Base-by-base conservation (phyloP, 805 yeast genomes). In the Saccharomyces jurei region DNA sequence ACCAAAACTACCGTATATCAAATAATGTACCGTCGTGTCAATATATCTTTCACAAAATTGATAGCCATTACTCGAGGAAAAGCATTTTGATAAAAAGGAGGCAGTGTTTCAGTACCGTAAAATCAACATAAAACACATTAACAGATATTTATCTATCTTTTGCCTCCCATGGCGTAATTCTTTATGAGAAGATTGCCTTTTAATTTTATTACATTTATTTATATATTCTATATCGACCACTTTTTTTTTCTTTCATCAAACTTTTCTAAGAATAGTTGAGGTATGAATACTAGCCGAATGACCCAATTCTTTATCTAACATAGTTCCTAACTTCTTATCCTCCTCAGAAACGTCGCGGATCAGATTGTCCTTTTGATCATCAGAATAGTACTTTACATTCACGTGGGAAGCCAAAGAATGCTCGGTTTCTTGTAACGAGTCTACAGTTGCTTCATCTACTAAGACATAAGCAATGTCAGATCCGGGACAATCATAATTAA, bases 401-500 rank as follows among this genome's bases (percentile, higher is more conserved):
- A 71, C 68, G 27, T 68, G 68, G 2, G 69, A 56, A 0, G 68
- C 63, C 21, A 67, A 54, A 1, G 68, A 58, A 32, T 66, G 65
- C 29, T 71, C 71, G 11, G 68, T 60, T 26, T 71, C 66, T 46
- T 69, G 66, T 22, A 77, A 63, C 0, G 76, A 65, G 3, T 71
- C 66, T 4, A 80, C 79, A 0, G 80, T 77, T 3, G 71, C 71
- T 46, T 70, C 70, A 54, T 77, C 77, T 14, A 81, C 69, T 9
- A 81, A 63, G 1, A 81, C 84, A 62, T 73, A 80, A 22, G 76
- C 66, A 8, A 79, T 72, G 0, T 81, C 79, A 26, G 83, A 77
- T n/a, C 77, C 82, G 0, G 85, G 85, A 60, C 83, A 78, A 50
- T 81, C 85, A 63, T 76, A 81, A 61, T 81, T 81, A 4, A 80